Conservation (phyloP, 352 stramenopile species). For the Phytopythium aichiense region DNA sequence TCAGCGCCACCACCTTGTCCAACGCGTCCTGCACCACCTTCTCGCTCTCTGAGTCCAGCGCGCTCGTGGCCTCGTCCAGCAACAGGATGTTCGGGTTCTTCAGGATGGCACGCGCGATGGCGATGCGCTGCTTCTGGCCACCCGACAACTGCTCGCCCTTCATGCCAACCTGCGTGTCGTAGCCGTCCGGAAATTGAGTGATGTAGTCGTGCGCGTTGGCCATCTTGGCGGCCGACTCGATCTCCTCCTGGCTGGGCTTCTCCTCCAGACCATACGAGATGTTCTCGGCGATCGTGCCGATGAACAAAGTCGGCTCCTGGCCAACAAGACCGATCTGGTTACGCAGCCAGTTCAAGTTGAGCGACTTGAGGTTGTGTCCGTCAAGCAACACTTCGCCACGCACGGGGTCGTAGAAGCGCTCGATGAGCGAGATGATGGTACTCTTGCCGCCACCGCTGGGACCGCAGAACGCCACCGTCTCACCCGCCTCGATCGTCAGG, state of each 20-base stretch:
- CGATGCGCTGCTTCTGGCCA: constrained; percentile 33
- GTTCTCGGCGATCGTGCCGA: constrained; percentile 58
- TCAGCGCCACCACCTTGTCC: constrained; percentile 60
- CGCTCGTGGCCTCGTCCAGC: constrained; percentile 84
- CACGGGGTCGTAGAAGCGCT: constrained; percentile 67
- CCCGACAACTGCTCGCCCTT: constrained; percentile 29
- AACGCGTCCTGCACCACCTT: constrained; percentile 73
- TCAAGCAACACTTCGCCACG: constrained; percentile 64
- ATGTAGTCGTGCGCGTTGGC: constrained; percentile 49
- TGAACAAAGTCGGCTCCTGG: constrained; percentile 56
- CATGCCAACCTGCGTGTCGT: constrained; percentile 50
- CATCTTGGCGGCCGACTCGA: constrained; percentile 55
- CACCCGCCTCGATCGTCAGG: constrained; percentile 67
- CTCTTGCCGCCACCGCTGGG: constrained; percentile 38
- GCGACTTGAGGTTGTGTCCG: constrained; percentile 55
- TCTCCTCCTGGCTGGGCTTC: constrained; percentile 48
- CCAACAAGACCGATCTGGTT: constrained; percentile 57
- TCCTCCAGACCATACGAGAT: constrained; percentile 42
- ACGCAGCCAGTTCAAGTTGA: constrained; percentile 69
- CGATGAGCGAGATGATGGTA: constrained; percentile 30
- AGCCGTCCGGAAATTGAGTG: constrained; percentile 77
- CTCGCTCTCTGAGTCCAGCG: constrained; percentile 77
- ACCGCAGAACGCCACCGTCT: constrained; percentile 54
- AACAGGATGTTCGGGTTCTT: constrained; percentile 79
- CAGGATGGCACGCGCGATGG: constrained; percentile 52